Base-by-base conservation (phyloP, 1,139 yeast species). In the Scheffersomyces quercinus region DNA sequence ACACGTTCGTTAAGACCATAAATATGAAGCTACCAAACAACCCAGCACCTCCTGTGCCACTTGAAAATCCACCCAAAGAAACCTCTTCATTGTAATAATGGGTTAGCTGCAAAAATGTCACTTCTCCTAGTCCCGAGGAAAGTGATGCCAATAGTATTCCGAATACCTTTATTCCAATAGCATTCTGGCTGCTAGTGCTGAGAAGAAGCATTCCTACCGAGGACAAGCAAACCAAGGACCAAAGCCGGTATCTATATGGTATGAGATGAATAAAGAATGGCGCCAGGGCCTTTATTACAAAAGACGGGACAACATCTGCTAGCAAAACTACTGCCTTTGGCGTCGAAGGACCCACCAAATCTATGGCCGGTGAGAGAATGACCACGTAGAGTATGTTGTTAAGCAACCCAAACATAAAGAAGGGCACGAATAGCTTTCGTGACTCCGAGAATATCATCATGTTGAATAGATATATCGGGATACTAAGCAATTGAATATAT, bases 21-120 rank as follows among this genome's bases (percentile, higher is more conserved):
- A 68, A 73, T 30, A 68, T 43, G 45, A 72, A 72, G 54, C 95
- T 83, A 0, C 98, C 99, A 15, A 81, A 77, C 3, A 91, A 64
- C 0, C 98, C 98, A 0, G 99, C 98, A 10, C 89, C 95, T 0
- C 98, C 98, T 0, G 98, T 93, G 0, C 99, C 99, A 11, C 90
- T 79, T 31, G 96, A 86, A 79, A 95, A 93, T 0, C 96, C 97
- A 39, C 87, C 83, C 38, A 93, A 71, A 3, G 96, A 75, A 39
- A 53, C 44, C 14, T 65, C 60, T 29, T 75, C 75, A 14, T 73
- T 73, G 56, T 78, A 84, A 53, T 69, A 81, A 60, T 89, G 96
- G 0, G 97, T 88, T 61, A 93, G 68, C 60, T 88, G 96, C 39
- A 93, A 66, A 52, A 91, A 93, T 0, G 97, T 87, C 13, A 88